Evolutionary conservation across 208 protist genomes (phyloP).

Genomic region (Trypanosoma conorhini): DNA sequence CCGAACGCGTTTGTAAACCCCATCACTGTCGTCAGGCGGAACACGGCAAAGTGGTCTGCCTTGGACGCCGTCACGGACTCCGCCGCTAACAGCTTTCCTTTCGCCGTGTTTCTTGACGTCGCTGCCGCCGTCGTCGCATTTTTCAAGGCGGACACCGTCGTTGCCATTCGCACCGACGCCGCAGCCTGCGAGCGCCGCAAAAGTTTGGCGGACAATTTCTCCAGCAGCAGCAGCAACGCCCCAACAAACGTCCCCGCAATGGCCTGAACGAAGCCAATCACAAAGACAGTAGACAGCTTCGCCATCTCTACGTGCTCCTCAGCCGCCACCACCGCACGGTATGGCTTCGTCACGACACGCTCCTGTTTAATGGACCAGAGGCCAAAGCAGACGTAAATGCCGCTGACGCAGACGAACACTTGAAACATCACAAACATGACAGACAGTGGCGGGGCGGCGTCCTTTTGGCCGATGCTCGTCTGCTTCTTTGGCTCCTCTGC

Average conservation of each 20-base stretch:
- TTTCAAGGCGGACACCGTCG: too few species aligned
- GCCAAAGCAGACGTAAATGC: constrained; percentile 84
- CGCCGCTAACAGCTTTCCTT: not conserved
- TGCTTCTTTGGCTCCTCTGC: not conserved
- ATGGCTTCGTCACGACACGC: constrained; percentile 71
- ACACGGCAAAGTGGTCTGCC: not conserved
- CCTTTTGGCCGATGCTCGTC: not conserved
- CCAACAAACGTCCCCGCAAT: constrained; percentile 24
- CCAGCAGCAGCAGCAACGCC: constrained; percentile 21
- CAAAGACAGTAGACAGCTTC: constrained; percentile 41
- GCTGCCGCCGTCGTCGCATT: too few species aligned
- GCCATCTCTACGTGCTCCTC: constrained; percentile 12
- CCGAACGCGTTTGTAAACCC: constrained; percentile 79
- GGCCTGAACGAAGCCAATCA: constrained; percentile 34
- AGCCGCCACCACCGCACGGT: constrained; percentile 25
- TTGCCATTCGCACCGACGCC: not conserved
- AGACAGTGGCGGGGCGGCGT: not conserved
- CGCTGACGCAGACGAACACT: constrained; percentile 62
- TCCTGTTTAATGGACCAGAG: constrained; percentile 88
- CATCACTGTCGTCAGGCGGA: constrained; percentile 40
- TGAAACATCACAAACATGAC: constrained; percentile 32
- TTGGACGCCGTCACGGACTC: not conserved
- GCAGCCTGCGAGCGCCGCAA: not conserved
- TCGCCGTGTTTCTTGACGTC: not conserved
- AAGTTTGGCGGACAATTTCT: not conserved